Base-by-base conservation (phyloP, 768 basidiomycete genomes). In the Tephrocybe sp. region DNA sequence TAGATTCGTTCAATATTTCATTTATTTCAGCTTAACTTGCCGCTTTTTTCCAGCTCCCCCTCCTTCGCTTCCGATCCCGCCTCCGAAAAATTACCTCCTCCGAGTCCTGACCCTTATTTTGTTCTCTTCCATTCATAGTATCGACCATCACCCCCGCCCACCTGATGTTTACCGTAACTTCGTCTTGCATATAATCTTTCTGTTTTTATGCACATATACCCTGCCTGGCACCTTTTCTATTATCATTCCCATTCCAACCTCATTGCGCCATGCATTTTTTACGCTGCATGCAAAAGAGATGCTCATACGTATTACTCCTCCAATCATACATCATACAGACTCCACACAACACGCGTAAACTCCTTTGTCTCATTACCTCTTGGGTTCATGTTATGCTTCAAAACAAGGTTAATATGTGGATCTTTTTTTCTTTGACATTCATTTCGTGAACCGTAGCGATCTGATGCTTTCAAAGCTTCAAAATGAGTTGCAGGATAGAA, bases 111-210 rank as follows among this genome's bases (percentile, higher is more conserved):
- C 26, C 26, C 26, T 26, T 26, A 7, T 26, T 26, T 26, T 7
- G 26, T 26, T 26, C 7, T 26, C 26, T 26, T 26, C 7, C 26
- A 26, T 26, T 26, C 26, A 26, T 4, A 26, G 26, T 26, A 26
- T 26, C 26, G 26, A 26, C 22, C 4, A 5, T 9, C 41, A 7
- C 36, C 14, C 23, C 42, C 17, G 7, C 26, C 31, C 14, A 38
- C 35, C 14, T 38, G 9, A 19, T 47, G 10, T 22, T 39, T 44
- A 44, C 36, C 32, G 17, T 20, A 45, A 54, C 48, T 39, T 44
- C 46, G 49, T 12, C 12, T 44, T 43, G 20, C 53, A 45, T 45
- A 54, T 54, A 54, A 54, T 54, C 32, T 49, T 54, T 43, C 38
- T 42, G 26, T 13, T 30, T 17, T 40, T 48, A 43, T 53, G 32